These are phyloP conservation scores for Stachybotrys chartarum DNA, from an alignment of 2,329 filamentous ascomycete genomes.

Conservation along the genomic window DNA sequence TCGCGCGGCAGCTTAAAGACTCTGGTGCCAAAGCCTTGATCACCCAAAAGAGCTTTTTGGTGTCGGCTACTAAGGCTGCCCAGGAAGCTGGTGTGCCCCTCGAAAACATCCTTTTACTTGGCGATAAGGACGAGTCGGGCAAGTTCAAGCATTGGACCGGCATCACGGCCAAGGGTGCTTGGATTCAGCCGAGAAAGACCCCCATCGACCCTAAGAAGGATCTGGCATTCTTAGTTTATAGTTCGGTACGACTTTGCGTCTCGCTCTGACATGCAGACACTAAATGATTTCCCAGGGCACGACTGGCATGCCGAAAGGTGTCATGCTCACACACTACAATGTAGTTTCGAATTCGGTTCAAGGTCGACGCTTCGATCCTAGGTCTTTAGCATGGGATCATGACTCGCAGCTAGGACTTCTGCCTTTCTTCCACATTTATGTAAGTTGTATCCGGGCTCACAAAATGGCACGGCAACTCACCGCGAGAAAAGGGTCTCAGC, in stretches of 20 bases:
- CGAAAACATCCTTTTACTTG: conserved; percentile 69
- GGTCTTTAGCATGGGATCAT: conserved; percentile 49
- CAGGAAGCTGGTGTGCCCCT: conserved; percentile 61
- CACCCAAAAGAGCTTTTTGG: conserved; percentile 63
- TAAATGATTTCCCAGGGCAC: conserved; percentile 49
- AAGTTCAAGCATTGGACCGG: conserved; percentile 64
- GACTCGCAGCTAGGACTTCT: conserved; percentile 74
- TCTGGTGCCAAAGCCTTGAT: conserved; percentile 66
- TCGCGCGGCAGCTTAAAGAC: conserved; percentile 78
- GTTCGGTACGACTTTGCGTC: conserved; percentile 37
- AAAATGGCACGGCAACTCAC: background rate
- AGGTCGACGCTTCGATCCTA: conserved; percentile 42
- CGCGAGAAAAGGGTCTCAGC: conserved; percentile 19
- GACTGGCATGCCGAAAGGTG: conserved; percentile 85
- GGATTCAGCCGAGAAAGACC: conserved; percentile 45
- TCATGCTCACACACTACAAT: conserved; percentile 78
- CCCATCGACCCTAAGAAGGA: conserved; percentile 64
- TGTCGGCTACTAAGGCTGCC: conserved; percentile 60
- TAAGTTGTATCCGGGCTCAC: conserved; percentile 26
- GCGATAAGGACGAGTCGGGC: conserved; percentile 51
- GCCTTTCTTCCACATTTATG: conserved; percentile 90
- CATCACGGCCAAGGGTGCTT: conserved; percentile 52
- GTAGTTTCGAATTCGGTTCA: conserved; percentile 69
- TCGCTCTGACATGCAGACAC: background rate
- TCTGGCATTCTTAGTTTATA: conserved; percentile 80